phyloP scores from a whole-genome alignment of 345 rosid species.

The Camelina sativa region DNA sequence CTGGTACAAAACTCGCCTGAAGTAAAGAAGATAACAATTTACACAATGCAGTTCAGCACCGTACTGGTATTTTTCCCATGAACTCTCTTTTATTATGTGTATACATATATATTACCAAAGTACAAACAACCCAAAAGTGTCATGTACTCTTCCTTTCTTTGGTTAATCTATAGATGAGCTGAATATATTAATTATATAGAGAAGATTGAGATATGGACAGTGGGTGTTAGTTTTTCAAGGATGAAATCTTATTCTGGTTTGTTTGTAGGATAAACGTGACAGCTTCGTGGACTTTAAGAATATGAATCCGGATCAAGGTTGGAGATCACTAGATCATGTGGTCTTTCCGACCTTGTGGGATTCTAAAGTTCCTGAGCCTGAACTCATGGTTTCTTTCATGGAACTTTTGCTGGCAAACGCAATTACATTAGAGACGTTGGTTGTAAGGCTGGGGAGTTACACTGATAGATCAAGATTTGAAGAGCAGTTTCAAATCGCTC shows the following conservation, averaged over 20 bases:
- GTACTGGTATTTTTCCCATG: neutral
- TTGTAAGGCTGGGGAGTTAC: slow-evolving; percentile 1
- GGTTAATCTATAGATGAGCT: neutral
- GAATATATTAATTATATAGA: neutral
- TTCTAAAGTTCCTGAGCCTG: neutral
- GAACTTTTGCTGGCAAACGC: slow-evolving; percentile 8
- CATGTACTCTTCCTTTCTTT: neutral
- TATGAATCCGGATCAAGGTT: too few species aligned
- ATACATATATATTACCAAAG: neutral
- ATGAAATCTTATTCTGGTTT: neutral
- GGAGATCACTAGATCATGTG: neutral
- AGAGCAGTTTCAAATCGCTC: neutral
- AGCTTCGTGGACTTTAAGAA: neutral
- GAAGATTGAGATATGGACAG: neutral
- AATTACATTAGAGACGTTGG: neutral
- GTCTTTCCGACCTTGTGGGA: neutral
- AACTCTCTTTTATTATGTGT: neutral
- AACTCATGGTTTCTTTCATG: slow-evolving; percentile 2
- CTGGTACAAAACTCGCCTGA: slow-evolving; percentile 43
- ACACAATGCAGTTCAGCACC: neutral
- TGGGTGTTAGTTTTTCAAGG: neutral
- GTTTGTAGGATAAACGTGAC: neutral
- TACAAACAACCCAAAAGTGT: neutral
- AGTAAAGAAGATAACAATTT: slow-evolving; percentile 39
- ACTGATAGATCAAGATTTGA: neutral